Evolutionary conservation across 176 grass and related monocot genomes (phyloP).

Genomic region (Oryza officinalis): DNA sequence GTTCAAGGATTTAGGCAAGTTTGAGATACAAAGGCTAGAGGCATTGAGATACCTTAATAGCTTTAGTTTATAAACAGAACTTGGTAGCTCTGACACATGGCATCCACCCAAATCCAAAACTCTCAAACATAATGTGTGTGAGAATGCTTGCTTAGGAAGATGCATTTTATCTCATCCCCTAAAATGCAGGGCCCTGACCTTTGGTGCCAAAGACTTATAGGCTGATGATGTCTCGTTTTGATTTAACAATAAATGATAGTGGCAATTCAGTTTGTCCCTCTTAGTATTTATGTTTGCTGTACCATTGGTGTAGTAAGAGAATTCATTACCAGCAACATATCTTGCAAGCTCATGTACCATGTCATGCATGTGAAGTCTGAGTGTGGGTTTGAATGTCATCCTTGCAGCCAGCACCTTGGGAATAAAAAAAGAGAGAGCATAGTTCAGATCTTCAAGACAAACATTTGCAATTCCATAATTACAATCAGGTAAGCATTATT

Average conservation of each 20-base stretch:
- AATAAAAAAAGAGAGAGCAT: background rate
- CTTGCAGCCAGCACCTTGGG: background rate
- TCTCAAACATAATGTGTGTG: constrained; percentile 25
- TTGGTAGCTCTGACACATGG: constrained; percentile 25
- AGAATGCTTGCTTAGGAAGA: constrained; percentile 8
- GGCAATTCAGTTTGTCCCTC: background rate
- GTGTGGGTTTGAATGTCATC: background rate
- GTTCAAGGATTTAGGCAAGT: constrained; percentile 35
- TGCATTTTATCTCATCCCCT: background rate
- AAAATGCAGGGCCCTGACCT: constrained; percentile 34
- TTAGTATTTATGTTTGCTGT: background rate
- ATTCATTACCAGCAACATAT: constrained; percentile 44
- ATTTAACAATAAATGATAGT: constrained; percentile 28
- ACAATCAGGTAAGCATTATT: background rate
- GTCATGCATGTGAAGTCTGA: constrained; percentile 15
- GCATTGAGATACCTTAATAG: constrained; percentile 47
- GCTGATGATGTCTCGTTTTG: background rate
- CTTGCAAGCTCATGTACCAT: constrained; percentile 51
- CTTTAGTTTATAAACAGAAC: constrained; percentile 41
- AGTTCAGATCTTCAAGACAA: background rate
- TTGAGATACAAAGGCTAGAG: constrained; percentile 31
- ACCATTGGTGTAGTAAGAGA: background rate
- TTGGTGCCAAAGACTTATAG: background rate
- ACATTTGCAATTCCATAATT: background rate
- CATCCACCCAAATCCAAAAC: constrained; percentile 50